phyloP scores from a whole-genome alignment of 2,329 filamentous ascomycete genomes.

The Monilinia laxa region DNA sequence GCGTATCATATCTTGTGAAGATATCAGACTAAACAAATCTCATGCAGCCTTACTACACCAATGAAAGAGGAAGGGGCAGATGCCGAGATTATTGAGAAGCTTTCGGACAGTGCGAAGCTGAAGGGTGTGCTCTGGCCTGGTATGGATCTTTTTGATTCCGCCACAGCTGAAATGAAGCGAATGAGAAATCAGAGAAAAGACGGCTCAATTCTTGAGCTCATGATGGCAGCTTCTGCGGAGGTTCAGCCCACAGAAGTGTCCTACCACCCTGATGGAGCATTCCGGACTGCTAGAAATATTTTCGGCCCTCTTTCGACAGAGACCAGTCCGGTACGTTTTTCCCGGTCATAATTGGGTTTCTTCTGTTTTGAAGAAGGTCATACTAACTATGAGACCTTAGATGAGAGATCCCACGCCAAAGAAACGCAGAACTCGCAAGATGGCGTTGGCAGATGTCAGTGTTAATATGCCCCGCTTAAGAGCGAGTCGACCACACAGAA shows the following conservation, averaged over 20 bases:
- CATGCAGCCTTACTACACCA: slow-evolving; percentile 33
- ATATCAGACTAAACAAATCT: background rate
- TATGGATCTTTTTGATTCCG: slow-evolving; percentile 80
- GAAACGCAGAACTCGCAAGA: slow-evolving; percentile 36
- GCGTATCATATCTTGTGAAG: background rate
- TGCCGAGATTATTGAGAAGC: slow-evolving; percentile 29
- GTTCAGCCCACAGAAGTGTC: slow-evolving; percentile 66
- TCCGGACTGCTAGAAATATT: slow-evolving; percentile 55
- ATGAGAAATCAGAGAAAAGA: slow-evolving; percentile 79
- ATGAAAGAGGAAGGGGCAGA: slow-evolving; percentile 27
- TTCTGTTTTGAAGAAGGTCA: background rate
- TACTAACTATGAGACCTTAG: slow-evolving; percentile 26
- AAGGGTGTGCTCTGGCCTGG: slow-evolving; percentile 76
- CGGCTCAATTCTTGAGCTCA: slow-evolving; percentile 64
- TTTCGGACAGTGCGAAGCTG: slow-evolving; percentile 45
- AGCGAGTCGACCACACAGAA: slow-evolving; percentile 26
- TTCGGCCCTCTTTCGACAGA: slow-evolving; percentile 59
- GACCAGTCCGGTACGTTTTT: slow-evolving; percentile 49
- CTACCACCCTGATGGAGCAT: slow-evolving; percentile 53
- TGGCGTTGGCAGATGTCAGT: slow-evolving; percentile 31
- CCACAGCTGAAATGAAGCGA: slow-evolving; percentile 68
- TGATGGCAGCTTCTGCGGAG: slow-evolving; percentile 62
- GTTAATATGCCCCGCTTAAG: slow-evolving; percentile 35
- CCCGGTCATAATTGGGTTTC: background rate
- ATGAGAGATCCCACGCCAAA: slow-evolving; percentile 33